Evolutionary conservation across 2,329 filamentous ascomycete species (phyloP).

Genomic region (Magnaporthiopsis rhizophila): DNA sequence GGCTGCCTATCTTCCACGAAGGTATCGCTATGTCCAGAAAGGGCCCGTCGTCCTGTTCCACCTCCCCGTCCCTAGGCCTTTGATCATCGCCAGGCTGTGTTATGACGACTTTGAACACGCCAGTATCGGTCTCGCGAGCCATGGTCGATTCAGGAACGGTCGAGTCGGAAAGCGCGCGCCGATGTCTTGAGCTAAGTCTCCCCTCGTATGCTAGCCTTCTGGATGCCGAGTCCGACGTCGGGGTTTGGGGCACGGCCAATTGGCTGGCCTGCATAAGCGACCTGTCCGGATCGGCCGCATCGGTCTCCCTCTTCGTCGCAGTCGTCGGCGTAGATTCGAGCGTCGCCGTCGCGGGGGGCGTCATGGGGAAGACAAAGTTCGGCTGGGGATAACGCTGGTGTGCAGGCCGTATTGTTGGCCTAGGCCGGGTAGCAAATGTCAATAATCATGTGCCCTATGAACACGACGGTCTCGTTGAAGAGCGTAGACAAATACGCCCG

Average conservation of each 20-base stretch:
- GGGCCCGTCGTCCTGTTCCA: constrained; percentile 40
- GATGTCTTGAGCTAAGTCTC: constrained; percentile 30
- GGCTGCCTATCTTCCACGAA: constrained; percentile 74
- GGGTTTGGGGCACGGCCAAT: constrained; percentile 35
- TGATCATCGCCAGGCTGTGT: constrained; percentile 56
- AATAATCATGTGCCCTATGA: not conserved
- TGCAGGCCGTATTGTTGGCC: constrained; percentile 53
- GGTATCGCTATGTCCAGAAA: constrained; percentile 68
- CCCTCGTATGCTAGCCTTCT: constrained; percentile 25
- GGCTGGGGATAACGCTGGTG: constrained; percentile 55
- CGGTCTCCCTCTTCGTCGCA: not conserved
- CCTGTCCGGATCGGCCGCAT: not conserved
- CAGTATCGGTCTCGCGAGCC: constrained; percentile 48
- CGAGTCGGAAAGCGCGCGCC: constrained; percentile 68
- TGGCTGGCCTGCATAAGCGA: constrained; percentile 23
- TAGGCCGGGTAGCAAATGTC: constrained; percentile 19
- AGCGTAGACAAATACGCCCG: not conserved
- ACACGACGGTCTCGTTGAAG: too few species aligned
- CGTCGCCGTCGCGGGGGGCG: constrained; percentile 51
- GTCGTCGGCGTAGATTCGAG: constrained; percentile 35
- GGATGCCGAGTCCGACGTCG: constrained; percentile 26
- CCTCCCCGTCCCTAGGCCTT: constrained; percentile 56
- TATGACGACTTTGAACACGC: constrained; percentile 73
- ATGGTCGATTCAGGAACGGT: constrained; percentile 58
- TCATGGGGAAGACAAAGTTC: constrained; percentile 51